Conservation (phyloP, 1,139 yeast genomes). For the Zhuliangozyma parablackwelliae region DNA sequence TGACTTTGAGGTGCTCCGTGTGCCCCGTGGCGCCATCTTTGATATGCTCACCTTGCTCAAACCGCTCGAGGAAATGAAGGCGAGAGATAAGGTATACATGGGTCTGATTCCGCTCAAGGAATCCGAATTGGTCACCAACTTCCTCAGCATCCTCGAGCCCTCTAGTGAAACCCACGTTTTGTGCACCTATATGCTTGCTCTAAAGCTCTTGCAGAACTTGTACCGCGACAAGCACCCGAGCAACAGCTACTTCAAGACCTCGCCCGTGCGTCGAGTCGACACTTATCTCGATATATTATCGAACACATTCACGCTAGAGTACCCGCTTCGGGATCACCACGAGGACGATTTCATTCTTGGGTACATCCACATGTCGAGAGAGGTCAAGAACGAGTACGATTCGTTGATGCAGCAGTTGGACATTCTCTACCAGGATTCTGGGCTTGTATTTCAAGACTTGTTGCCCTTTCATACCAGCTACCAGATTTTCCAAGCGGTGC, state of each 20-base stretch:
- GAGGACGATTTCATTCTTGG: neutral
- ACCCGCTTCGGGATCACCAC: slow-evolving; percentile 2
- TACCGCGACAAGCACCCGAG: slow-evolving; percentile 1
- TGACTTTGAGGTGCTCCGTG: slow-evolving; percentile 19
- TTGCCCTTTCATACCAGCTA: slow-evolving; percentile 24
- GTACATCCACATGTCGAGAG: neutral
- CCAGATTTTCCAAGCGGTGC: slow-evolving; percentile 47
- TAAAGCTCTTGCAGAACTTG: slow-evolving; percentile 13
- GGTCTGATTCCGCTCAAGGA: slow-evolving; percentile 16
- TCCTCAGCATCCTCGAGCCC: slow-evolving; percentile 20
- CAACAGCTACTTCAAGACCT: slow-evolving; percentile 4
- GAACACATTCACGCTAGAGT: slow-evolving; percentile 14
- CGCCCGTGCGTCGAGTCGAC: slow-evolving; percentile 13
- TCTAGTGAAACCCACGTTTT: slow-evolving; percentile 29
- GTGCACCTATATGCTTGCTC: slow-evolving; percentile 23
- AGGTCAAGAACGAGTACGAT: slow-evolving; percentile 13
- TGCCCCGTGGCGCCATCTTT: slow-evolving; percentile 27
- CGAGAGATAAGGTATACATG: slow-evolving; percentile 5
- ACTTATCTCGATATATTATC: slow-evolving; percentile 25
- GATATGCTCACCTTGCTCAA: slow-evolving; percentile 28
- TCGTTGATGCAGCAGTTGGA: slow-evolving; percentile 11
- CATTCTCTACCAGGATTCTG: slow-evolving; percentile 10
- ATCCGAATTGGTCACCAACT: slow-evolving; percentile 18
- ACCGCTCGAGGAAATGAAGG: slow-evolving; percentile 18
- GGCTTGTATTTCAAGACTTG: slow-evolving; percentile 9